Conservation (phyloP, 1,284 basidiomycete species). For the Ceratobasidium sp. region DNA sequence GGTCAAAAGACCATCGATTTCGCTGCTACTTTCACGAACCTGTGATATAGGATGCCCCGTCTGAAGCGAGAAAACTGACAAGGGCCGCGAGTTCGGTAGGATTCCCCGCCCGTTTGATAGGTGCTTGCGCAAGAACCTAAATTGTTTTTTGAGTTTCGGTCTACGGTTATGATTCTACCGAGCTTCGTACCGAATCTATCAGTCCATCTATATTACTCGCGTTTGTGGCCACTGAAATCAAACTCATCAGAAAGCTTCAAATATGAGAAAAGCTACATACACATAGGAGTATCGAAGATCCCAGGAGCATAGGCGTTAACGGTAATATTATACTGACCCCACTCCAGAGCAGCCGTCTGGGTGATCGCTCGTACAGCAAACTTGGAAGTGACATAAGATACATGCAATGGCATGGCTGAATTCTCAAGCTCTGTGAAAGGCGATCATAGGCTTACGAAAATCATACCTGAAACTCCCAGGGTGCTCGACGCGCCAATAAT, state of each 20-base stretch:
- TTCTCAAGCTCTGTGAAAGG: background rate
- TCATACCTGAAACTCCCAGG: background rate
- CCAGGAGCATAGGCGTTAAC: constrained; percentile 44
- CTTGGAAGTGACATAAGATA: background rate
- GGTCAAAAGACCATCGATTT: background rate
- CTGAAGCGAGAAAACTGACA: constrained; percentile 21
- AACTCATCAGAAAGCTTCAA: background rate
- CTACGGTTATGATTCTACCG: too few relatives aligned
- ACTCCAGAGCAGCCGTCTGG: constrained; percentile 11
- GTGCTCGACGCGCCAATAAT: constrained; percentile 49
- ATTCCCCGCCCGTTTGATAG: background rate
- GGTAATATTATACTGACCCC: constrained; percentile 36
- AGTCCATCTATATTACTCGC: too few relatives aligned
- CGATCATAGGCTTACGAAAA: background rate
- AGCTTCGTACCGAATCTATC: too few relatives aligned
- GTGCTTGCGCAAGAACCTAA: background rate
- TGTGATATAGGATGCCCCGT: constrained; percentile 23
- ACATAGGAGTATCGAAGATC: constrained; percentile 38
- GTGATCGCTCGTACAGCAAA: constrained; percentile 2
- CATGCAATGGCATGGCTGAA: background rate
- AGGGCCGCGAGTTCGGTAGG: background rate
- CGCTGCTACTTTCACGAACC: background rate
- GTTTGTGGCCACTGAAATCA: background rate
- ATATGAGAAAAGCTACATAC: constrained; percentile 8
- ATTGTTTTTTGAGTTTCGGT: background rate